Evolutionary conservation across 129 eudicot genomes (phyloP).

Genomic region (Escallonia herrerae): DNA sequence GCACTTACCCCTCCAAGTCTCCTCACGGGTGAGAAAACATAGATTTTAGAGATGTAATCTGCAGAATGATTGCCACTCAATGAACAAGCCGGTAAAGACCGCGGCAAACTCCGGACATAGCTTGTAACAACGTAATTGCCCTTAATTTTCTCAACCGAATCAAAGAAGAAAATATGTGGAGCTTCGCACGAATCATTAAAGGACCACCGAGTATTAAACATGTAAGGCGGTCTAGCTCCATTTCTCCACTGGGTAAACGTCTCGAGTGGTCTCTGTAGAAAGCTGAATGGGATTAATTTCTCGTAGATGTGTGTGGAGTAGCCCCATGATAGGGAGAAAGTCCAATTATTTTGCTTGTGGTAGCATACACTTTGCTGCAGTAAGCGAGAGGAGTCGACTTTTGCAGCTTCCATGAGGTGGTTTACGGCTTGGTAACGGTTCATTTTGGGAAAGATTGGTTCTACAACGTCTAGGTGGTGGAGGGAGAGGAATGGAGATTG

Average conservation of each 20-base stretch:
- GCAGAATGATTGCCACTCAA: slow-evolving; percentile 32
- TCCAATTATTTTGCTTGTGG: slow-evolving; percentile 43
- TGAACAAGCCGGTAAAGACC: slow-evolving; percentile 31
- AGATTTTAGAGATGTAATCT: slow-evolving; percentile 23
- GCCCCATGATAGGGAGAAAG: slow-evolving; percentile 78
- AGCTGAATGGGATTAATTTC: slow-evolving; percentile 35
- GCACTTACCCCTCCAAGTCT: slow-evolving; percentile 31
- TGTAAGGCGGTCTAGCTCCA: slow-evolving; percentile 35
- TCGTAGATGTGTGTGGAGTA: slow-evolving; percentile 67
- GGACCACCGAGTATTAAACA: slow-evolving; percentile 51
- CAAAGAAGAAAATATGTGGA: slow-evolving; percentile 62
- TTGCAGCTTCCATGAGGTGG: slow-evolving; percentile 66
- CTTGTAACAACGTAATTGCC: slow-evolving; percentile 23
- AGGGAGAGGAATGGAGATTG: slow-evolving; percentile 63
- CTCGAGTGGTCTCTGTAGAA: slow-evolving; percentile 47
- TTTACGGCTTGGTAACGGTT: slow-evolving; percentile 45
- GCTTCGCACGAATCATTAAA: slow-evolving; percentile 49
- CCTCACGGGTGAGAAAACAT: slow-evolving; percentile 37
- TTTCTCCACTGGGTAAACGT: slow-evolving; percentile 48
- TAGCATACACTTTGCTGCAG: slow-evolving; percentile 79
- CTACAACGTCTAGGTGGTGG: slow-evolving; percentile 69
- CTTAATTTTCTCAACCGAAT: slow-evolving; percentile 25
- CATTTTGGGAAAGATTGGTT: slow-evolving; percentile 69
- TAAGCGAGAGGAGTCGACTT: slow-evolving; percentile 44
- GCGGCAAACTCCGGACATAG: slow-evolving; percentile 40